Evolutionary conservation across 495 filamentous ascomycete genomes (phyloP), one percentile per base, ranked within the genome.

Genomic region (Hypoxylon crocopeplum): DNA sequence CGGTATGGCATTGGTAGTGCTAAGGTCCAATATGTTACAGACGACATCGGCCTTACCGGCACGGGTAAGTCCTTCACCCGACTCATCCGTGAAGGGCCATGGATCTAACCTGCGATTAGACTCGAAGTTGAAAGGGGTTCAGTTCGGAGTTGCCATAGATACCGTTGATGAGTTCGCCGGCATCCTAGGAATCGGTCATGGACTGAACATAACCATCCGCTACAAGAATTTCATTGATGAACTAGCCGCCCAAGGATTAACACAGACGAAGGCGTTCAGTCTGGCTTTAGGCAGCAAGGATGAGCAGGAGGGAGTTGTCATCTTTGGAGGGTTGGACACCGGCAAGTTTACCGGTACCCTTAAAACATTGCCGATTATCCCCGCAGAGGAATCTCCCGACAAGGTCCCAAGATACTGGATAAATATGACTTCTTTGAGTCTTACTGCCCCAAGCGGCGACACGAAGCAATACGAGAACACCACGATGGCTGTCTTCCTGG

Each of bases 271-370:
- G 54, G 76, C 75, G 4, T 81, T 78, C 49, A 79, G 76, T 5
- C 66, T 81, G 4, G 76, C 77, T 0, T 65, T 82, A 15, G 76
- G 78, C 6, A 75, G 76, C 59, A 80, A 79, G 62, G 70, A 75
- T 22, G 67, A 74, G 32, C 65, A 74, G 42, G 68, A 78, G 24
- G 94, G 94, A n/a, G 84, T 88, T 6, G 86, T 98, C 38, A 82
- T 98, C 19, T 98, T 98, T 66, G 94, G 94, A 19, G 94, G 93
- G 12, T 83, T 98, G 29, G 88, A 98, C 67, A 92, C 88, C 0
- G 84, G 78, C 33, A 97, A 96, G 70, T 98, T 88, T 68, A 76
- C 75, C 11, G 94, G 92, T 13, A 59, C 75, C 1, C 82, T 98
- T 8, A 72, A 84, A 47, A 86, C 79, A 4, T 68, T 93, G 8